Evolutionary conservation across 2,329 filamentous ascomycete genomes (phyloP), one percentile per base, ranked within the genome.

Genomic region (Neofusicoccum parvum): DNA sequence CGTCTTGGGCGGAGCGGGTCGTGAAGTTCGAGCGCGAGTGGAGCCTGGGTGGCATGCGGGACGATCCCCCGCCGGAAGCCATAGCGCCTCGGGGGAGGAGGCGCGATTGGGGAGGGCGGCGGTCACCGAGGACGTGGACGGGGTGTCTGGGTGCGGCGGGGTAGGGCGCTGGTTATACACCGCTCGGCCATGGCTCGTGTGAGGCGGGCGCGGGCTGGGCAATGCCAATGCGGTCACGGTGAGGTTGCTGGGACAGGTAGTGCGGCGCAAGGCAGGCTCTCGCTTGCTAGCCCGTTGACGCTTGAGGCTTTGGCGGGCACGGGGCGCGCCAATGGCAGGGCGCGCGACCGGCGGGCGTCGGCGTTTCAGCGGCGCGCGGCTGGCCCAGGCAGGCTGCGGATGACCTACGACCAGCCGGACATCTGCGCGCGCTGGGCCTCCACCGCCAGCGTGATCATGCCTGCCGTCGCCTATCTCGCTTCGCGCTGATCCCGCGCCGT

Each of bases 1-100:
- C 76, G 69, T 84, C 82, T 58, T 73, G 75, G 23, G 82, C 81
- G 23, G 80, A 78, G 17, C 78, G 75, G 20, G 80, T 73, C 56
- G 79, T 76, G 69, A 84, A 84, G 68, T 78, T 82, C 37, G 64
- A 65, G 62, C 41, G 62, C 11, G 62, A 64, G 53, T 59, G 63
- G 63, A 54, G 48, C 54, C 43, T 45, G 48, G 64, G 51, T 41
- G 63, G 63, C 63, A 65, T 65, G 48, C 54, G 64, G 49, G 62
- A 64, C 41, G 62, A 64, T 53, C 46, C 46, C 37, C 60, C 60
- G 46, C 59, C 17, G 20, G 60, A 60, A 60, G 56, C 23, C 62
- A 64, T 64, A 27, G 49, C 49, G 27, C 43, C 32, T 32, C 7
- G 43, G 43, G 17, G 12, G 36, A 10, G 62, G 37, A 6, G 39